phyloP scores from a whole-genome alignment of 1,284 basidiomycete genomes.

The Cryptococcus deneoformans region DNA sequence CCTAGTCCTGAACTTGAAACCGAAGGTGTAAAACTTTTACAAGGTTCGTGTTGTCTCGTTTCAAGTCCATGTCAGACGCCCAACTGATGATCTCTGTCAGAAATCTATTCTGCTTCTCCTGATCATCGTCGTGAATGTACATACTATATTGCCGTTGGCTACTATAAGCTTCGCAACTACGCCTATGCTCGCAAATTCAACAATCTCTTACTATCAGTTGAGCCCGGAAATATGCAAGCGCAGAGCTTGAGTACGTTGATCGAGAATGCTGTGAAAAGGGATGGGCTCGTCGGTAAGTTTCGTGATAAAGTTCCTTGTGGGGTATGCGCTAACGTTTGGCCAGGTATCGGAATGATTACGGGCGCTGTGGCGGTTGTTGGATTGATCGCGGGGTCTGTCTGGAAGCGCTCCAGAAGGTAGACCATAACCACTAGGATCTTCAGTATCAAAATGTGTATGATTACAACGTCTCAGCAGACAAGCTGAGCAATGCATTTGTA shows the following conservation, averaged over 20 bases:
- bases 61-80: not conserved
- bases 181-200: conserved; percentile 92
- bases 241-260: conserved; percentile 81
- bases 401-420: conserved; percentile 65
- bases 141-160: conserved; percentile 94
- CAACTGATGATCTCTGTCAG: conserved; percentile 51
- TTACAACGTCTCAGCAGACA: no score
- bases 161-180: conserved; percentile 97
- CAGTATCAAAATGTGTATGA: no score
- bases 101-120: conserved; percentile 89
- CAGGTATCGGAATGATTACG: conserved; percentile 88
- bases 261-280: conserved; percentile 73
- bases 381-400: conserved; percentile 72
- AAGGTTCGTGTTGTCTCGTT: conserved; percentile 59
- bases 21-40: conserved; percentile 89
- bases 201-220: conserved; percentile 84
- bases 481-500: no score
- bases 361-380: conserved; percentile 85
- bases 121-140: conserved; percentile 88
- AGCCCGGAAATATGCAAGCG: conserved; percentile 92
- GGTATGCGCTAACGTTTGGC: no score
- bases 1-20: conserved; percentile 76
- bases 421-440: not conserved
- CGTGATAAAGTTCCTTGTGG: conserved; percentile 3
- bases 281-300: conserved; percentile 49